Evolutionary conservation across 164 flowering plant species (phyloP), one percentile per base, ranked within the genome.

Genomic region (Vitis cinerea): DNA sequence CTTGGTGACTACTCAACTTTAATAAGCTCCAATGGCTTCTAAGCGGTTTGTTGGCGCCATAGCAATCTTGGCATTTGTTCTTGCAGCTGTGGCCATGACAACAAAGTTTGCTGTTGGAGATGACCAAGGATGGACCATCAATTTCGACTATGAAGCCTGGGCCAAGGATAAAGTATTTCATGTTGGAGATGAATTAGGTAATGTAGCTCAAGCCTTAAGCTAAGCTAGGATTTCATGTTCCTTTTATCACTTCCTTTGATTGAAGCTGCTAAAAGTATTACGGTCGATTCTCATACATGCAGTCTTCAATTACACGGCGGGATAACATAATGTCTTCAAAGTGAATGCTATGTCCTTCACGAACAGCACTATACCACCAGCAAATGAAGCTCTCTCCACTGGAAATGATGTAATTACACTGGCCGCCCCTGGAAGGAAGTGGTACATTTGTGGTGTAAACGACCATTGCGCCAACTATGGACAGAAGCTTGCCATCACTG

Each of bases 171-270:
- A 23, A 23, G 27, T 23, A 23, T 74, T 74, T 27, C 17, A 49
- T 15, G 72, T 68, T 56, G 76, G 76, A 6, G 76, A 74, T 17
- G 56, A 16, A 0, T 57, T 74, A 1, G 56, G 76, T 74, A 74
- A 13, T 50, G 50, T 2, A 31, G 23, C n/a, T 5, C 4, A 50
- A 23, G 27, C 27, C 27, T 23, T 23, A 23, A 23, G 27, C 14
- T 54, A 23, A 23, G 27, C 27, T 23, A 23, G 2, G 12, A 23
- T 23, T 23, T 23, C 27, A 23, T 23, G 2, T 23, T 23, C 27
- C 27, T 23, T 23, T 23, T 23, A 10, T 8, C 30, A 13, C 9
- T 64, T 5, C 31, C 23, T 58, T 15, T 1, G 27, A 58, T 15
- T 3, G 1, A 37, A 16, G 13, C 7, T 37, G 44, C 44, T 58